Evolutionary conservation across 495 filamentous ascomycete species (phyloP).

Genomic region (Umbilicaria muhlenbergii): DNA sequence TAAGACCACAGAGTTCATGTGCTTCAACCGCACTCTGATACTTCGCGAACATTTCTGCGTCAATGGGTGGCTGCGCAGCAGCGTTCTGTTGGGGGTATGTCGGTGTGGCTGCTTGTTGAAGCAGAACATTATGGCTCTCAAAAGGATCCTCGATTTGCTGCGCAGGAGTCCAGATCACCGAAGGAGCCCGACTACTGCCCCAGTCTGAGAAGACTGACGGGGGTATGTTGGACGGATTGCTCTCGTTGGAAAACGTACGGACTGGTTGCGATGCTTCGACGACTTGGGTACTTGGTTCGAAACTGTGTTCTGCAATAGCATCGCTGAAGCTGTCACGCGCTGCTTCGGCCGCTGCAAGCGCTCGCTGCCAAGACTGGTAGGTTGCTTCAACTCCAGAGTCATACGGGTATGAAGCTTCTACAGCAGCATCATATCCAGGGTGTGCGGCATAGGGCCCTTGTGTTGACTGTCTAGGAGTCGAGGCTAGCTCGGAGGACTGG

Average conservation of each 20-base stretch:
- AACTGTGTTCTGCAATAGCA: not conserved
- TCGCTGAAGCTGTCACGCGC: not conserved
- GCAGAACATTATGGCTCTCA: constrained; percentile 13
- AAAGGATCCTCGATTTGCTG: constrained; percentile 19
- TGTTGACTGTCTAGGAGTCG: constrained; percentile 21
- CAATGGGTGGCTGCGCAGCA: constrained; percentile 4
- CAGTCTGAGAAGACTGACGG: constrained; percentile 21
- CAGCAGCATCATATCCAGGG: constrained; percentile 11
- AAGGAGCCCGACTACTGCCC: constrained; percentile 16
- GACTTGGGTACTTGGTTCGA: not conserved
- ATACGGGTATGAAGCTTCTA: not conserved
- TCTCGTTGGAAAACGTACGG: not conserved
- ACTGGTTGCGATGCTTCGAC: not conserved
- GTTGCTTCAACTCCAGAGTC: not conserved
- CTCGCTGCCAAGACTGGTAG: not conserved
- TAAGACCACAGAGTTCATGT: constrained; percentile 6
- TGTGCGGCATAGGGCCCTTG: constrained; percentile 11
- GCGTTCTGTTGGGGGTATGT: constrained; percentile 8
- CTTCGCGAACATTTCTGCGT: constrained; percentile 19
- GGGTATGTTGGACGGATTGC: constrained; percentile 8
- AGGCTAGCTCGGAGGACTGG: constrained; percentile 10
- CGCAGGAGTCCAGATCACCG: constrained; percentile 20
- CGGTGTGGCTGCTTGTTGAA: constrained; percentile 14
- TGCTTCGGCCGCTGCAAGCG: not conserved
- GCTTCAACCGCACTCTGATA: constrained; percentile 14